Evolutionary conservation across 2,329 filamentous ascomycete species (phyloP).

Genomic region (Colletotrichum scovillei): DNA sequence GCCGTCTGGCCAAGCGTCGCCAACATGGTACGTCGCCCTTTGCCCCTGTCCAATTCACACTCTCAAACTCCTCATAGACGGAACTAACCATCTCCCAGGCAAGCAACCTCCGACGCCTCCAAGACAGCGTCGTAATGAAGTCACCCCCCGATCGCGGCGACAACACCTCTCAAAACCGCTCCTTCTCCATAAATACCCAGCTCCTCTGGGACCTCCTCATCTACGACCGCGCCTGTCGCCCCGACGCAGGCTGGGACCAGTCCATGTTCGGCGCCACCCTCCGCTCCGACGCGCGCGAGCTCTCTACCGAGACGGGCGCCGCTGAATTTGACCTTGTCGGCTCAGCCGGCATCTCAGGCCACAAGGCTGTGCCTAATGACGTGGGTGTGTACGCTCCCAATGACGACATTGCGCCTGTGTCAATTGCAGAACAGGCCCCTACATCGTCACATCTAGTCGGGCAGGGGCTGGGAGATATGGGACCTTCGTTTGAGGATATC

Average conservation of each 20-base stretch:
- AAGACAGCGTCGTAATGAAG: constrained; percentile 44
- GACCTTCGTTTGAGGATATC: constrained; percentile 34
- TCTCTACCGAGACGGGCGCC: constrained; percentile 34
- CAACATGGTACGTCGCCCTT: constrained; percentile 38
- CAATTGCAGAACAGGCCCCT: constrained; percentile 2
- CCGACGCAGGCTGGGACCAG: constrained; percentile 37
- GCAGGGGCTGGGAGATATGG: background rate
- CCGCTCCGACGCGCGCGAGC: constrained; percentile 6
- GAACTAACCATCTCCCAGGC: constrained; percentile 23
- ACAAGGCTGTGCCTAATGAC: constrained; percentile 49
- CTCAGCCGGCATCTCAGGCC: constrained; percentile 50
- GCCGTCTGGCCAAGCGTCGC: constrained; percentile 40
- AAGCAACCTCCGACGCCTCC: constrained; percentile 44
- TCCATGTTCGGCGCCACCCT: constrained; percentile 40
- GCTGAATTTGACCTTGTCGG: constrained; percentile 50
- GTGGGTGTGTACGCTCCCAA: constrained; percentile 48
- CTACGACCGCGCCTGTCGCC: constrained; percentile 47
- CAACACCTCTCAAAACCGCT: constrained; percentile 13
- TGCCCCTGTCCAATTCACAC: too few relatives aligned
- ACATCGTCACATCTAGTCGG: background rate
- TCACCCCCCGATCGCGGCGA: background rate
- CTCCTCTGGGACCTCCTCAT: constrained; percentile 50
- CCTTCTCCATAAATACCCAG: constrained; percentile 46
- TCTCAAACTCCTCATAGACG: too few relatives aligned
- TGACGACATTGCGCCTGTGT: constrained; percentile 31